A percentile compares a stretch with the other conserved stretches of the same genome.
These are phyloP conservation scores for Antitrichia curtipendula DNA, from an alignment of 225 moss, liverwort and hornwort genomes.

Conservation along the genomic window DNA sequence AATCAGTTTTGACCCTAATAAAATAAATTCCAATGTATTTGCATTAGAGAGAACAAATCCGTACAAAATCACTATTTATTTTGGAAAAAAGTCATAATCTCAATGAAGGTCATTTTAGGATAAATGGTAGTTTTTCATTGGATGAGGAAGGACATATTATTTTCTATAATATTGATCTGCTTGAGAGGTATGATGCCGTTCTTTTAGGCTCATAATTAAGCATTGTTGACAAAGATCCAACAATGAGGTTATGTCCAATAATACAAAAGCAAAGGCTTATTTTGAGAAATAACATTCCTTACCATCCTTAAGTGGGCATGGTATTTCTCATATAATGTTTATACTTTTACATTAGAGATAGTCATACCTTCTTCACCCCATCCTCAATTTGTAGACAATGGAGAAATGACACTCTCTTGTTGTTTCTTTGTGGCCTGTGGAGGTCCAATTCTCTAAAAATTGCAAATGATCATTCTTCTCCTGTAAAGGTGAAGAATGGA, in stretches of 20 bases:
- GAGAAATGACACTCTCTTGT: no score
- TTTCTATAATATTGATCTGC: fast-evolving
- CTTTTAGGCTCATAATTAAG: neutral
- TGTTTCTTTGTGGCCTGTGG: no score
- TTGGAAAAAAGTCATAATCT: fast-evolving
- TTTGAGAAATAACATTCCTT: neutral
- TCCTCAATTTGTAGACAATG: no score
- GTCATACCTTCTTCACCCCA: no score
- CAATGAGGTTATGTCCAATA: no score
- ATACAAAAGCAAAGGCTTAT: neutral
- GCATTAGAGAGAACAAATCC: fast-evolving
- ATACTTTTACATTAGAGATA: no score
- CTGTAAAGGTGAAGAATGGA: no score
- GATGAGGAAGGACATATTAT: fast-evolving
- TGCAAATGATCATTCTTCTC: no score
- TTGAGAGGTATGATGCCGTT: no score
- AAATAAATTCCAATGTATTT: neutral
- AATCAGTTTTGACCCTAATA: neutral
- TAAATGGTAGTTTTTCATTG: neutral
- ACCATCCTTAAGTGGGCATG: fast-evolving
- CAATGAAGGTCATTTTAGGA: neutral
- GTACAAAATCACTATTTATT: fast-evolving
- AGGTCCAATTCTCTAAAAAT: no score
- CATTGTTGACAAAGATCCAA: no score
- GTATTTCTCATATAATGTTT: neutral